Evolutionary conservation across 2,329 filamentous ascomycete genomes (phyloP).

Genomic region (Sporothrix curviconia): DNA sequence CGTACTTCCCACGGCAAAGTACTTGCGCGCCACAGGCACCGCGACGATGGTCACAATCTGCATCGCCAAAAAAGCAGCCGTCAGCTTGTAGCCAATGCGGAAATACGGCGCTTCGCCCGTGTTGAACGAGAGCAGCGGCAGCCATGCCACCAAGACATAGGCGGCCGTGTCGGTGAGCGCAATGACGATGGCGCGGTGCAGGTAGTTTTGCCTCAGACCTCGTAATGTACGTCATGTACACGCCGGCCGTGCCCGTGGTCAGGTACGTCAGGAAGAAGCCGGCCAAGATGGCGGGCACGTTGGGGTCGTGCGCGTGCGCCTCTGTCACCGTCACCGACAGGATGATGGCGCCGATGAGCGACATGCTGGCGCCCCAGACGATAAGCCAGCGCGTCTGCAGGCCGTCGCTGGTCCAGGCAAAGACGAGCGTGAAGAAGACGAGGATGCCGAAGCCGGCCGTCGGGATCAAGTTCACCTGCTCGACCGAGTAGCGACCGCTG

Average conservation of each 20-base stretch:
- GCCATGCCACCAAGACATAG: conserved; percentile 17
- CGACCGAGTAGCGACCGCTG: conserved; percentile 33
- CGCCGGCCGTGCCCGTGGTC: conserved; percentile 13
- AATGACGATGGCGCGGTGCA: conserved; percentile 17
- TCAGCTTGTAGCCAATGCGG: conserved; percentile 23
- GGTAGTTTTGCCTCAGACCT: conserved; percentile 14
- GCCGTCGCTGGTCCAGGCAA: conserved; percentile 47
- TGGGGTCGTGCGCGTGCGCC: background rate
- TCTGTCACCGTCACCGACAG: conserved; percentile 3
- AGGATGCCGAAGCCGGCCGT: conserved; percentile 26
- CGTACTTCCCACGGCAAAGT: conserved; percentile 10
- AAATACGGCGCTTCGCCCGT: conserved; percentile 19
- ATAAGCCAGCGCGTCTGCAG: conserved; percentile 45
- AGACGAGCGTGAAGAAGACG: conserved; percentile 40
- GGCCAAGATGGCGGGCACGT: conserved; percentile 9
- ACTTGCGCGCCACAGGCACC: background rate
- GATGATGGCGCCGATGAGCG: conserved; percentile 15
- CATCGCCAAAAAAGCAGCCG: conserved; percentile 24
- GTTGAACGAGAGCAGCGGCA: conserved; percentile 16
- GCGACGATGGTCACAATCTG: conserved; percentile 15
- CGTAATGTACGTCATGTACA: conserved; percentile 17
- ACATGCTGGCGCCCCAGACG: conserved; percentile 22
- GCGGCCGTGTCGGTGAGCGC: conserved; percentile 15
- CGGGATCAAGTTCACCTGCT: conserved; percentile 42
- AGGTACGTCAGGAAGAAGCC: conserved; percentile 15